These are phyloP conservation scores for Linnemannia schmuckeri DNA, from an alignment of 192 early-diverging fungal species.

Conservation along the genomic window DNA sequence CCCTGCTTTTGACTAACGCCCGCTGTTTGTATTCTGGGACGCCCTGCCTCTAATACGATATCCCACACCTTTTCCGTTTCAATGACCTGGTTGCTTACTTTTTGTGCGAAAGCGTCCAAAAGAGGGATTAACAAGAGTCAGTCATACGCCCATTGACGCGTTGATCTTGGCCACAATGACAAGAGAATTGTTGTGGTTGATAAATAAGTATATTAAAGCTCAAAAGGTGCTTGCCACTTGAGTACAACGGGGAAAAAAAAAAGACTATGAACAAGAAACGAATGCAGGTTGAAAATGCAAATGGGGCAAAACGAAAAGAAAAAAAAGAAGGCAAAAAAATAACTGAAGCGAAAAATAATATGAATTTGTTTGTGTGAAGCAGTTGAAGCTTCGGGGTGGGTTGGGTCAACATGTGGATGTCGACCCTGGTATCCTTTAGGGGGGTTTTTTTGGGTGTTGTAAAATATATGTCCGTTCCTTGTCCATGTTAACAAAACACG, in stretches of 20 bases:
- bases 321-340: neutral
- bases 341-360: neutral
- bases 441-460: neutral
- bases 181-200: too few species aligned
- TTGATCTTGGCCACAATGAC: too few species aligned
- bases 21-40: too few species aligned
- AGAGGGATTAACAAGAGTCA: too few species aligned
- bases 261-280: conserved; percentile 3
- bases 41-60: too few species aligned
- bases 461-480: neutral
- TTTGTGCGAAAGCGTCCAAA: too few species aligned
- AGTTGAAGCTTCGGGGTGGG: neutral
- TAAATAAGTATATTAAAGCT: too few species aligned
- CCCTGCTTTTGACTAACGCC: too few species aligned
- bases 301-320: conserved; percentile 5
- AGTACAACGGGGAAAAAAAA: neutral
- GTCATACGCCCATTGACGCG: too few species aligned
- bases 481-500: neutral
- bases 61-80: too few species aligned
- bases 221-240: neutral
- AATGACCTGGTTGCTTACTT: too few species aligned
- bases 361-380: neutral
- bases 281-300: conserved; percentile 9
- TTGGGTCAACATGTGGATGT: neutral
- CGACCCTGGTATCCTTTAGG: conserved; percentile 3